Percentiles rank a stretch among this genome's conserved stretches.
These are phyloP conservation scores for Boletales sp. DNA, from an alignment of 768 basidiomycete genomes.

Conservation along the genomic window DNA sequence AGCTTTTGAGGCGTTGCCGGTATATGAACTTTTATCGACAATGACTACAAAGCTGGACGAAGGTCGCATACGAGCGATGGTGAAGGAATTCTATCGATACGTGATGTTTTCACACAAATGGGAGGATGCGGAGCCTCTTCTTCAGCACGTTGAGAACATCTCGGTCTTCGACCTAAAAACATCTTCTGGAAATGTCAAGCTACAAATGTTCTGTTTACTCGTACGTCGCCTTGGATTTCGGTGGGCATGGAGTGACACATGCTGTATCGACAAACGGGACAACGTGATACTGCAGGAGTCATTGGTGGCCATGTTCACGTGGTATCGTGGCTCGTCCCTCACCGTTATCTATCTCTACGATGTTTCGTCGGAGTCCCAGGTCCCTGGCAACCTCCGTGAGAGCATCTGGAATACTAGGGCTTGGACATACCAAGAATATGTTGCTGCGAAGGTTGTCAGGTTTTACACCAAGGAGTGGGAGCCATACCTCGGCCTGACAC, in stretches of 20 bases:
- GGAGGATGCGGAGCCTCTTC: neutral
- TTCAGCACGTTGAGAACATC: neutral
- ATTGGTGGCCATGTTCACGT: conserved; percentile 12
- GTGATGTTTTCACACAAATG: conserved; percentile 7
- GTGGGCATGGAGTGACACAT: conserved; percentile 19
- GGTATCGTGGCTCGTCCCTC: conserved; percentile 4
- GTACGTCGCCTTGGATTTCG: neutral
- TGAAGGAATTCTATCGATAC: neutral
- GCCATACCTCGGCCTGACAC: conserved; percentile 2
- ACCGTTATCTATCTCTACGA: conserved; percentile 12
- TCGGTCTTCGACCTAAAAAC: conserved; percentile 3
- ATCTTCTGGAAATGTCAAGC: conserved; percentile 3
- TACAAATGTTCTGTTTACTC: conserved; percentile 5
- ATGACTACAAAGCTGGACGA: neutral
- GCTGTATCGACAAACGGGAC: conserved; percentile 1
- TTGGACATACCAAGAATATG: conserved; percentile 4
- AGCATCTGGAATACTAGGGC: conserved; percentile 11
- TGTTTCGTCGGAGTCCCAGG: neutral
- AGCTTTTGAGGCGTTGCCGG: neutral
- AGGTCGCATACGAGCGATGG: neutral
- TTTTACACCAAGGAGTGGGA: conserved; percentile 14
- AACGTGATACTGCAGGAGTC: conserved; percentile 10
- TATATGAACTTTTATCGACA: neutral
- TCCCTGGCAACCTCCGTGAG: neutral
- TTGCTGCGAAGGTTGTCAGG: conserved; percentile 3